A percentile compares a stretch with the other conserved stretches of the same genome.
phyloP scores from a whole-genome alignment of 139 green algal genomes.

The Zygnema circumcarinatum region DNA sequence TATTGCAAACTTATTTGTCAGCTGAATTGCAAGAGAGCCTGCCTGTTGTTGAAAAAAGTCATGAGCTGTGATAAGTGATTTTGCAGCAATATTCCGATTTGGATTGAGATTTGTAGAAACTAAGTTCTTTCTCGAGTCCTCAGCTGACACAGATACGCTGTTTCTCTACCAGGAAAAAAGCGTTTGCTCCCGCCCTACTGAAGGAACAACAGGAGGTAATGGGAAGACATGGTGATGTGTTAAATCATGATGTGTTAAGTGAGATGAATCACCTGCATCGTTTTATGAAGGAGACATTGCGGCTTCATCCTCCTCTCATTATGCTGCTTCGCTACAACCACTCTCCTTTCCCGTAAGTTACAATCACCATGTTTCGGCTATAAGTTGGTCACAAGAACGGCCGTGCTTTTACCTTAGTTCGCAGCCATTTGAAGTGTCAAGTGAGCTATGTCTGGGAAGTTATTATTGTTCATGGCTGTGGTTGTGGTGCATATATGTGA shows the following conservation, averaged over 20 bases:
- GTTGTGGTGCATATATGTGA: too few species aligned
- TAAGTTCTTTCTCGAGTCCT: too few species aligned
- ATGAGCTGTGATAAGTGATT: too few species aligned
- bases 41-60: background rate
- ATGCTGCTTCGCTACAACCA: conserved; percentile 92
- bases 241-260: conserved; percentile 84
- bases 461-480: too few species aligned
- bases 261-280: conserved; percentile 91
- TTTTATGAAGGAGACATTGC: conserved; percentile 82
- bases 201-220: conserved; percentile 70
- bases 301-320: conserved; percentile 94
- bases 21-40: conserved; percentile 60
- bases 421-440: too few species aligned
- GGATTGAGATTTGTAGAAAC: background rate
- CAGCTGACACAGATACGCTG: too few species aligned
- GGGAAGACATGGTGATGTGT: conserved; percentile 71
- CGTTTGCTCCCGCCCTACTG: background rate
- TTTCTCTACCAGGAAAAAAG: background rate
- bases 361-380: too few species aligned
- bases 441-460: too few species aligned
- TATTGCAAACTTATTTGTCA: background rate
- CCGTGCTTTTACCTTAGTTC: too few species aligned
- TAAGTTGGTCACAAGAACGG: too few species aligned
- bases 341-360: conserved; percentile 73
- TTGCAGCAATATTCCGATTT: background rate